Percentiles rank a stretch among this genome's conserved stretches.
phyloP scores from a whole-genome alignment of 2,329 filamentous ascomycete species.

The Paraphaeosphaeria minitans region DNA sequence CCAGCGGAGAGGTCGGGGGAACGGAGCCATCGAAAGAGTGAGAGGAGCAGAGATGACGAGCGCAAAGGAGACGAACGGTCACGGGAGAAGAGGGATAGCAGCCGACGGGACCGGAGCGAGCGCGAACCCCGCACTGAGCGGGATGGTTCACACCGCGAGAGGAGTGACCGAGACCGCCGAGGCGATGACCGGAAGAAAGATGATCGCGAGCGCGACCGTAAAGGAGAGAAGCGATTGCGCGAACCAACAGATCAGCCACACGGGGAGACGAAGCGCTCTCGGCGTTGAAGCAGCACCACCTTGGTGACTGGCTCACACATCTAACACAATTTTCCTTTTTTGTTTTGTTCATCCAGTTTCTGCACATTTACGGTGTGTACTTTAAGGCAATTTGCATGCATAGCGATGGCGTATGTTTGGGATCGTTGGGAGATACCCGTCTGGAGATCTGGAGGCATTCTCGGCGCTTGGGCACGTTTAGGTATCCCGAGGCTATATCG shows the following conservation, averaged over 20 bases:
- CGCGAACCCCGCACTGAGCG: slow-evolving; percentile 3
- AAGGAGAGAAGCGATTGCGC: slow-evolving; percentile 12
- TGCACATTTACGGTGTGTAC: not conserved
- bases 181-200: slow-evolving; percentile 10
- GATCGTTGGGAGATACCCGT: slow-evolving; percentile 13
- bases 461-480: slow-evolving; percentile 9
- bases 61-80: slow-evolving; percentile 23
- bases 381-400: slow-evolving; percentile 8
- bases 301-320: not conserved
- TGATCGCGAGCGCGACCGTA: slow-evolving; percentile 11
- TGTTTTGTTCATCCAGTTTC: not conserved
- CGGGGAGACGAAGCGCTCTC: slow-evolving; percentile 14
- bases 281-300: not conserved
- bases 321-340: not conserved
- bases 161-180: slow-evolving; percentile 10
- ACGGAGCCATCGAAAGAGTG: slow-evolving; percentile 24
- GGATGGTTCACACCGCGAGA: slow-evolving; percentile 18
- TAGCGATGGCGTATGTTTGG: slow-evolving; percentile 13
- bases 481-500: not conserved
- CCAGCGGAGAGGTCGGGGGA: slow-evolving; percentile 24
- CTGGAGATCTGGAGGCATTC: slow-evolving; percentile 11
- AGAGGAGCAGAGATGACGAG: slow-evolving; percentile 18
- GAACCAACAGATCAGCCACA: slow-evolving; percentile 13
- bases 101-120: slow-evolving; percentile 17
- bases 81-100: slow-evolving; percentile 22